Percentiles rank a stretch among this genome's conserved stretches.
Conservation (phyloP, 2,329 filamentous ascomycete species). For the Trichoderma endophyticum region DNA sequence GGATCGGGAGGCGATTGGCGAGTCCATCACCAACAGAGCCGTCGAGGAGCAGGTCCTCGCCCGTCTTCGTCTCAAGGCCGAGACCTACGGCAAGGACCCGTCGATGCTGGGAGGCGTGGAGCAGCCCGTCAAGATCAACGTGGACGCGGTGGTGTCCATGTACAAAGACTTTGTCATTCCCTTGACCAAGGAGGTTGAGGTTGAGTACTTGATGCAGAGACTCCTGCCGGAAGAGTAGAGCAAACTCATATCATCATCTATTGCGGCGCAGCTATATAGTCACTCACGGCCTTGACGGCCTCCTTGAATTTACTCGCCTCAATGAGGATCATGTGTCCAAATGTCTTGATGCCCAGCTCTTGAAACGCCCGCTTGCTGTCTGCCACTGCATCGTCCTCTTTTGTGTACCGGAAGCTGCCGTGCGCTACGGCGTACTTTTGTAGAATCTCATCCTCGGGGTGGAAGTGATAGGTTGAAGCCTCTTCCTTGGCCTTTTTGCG, state of each 20-base stretch:
- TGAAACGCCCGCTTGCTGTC: conserved; percentile 95
- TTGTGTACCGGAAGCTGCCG: conserved; percentile 74
- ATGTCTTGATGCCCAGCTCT: conserved; percentile 82
- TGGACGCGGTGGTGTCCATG: conserved; percentile 85
- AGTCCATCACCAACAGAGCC: conserved; percentile 82
- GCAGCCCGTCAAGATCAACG: conserved; percentile 77
- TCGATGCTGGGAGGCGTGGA: conserved; percentile 54
- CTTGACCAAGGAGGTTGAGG: conserved; percentile 95
- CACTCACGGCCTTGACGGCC: conserved; percentile 71
- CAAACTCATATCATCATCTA: conserved; percentile 25
- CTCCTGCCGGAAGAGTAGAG: conserved; percentile 45
- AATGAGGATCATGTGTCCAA: conserved; percentile 82
- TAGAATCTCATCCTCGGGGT: conserved; percentile 90
- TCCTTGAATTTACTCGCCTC: conserved; percentile 72
- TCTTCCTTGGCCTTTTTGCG: conserved; percentile 64
- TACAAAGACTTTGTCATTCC: conserved; percentile 94
- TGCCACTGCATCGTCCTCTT: conserved; percentile 73
- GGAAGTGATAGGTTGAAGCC: conserved; percentile 78
- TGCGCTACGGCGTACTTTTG: conserved; percentile 69
- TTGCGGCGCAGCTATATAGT: conserved; percentile 63
- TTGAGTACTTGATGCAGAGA: conserved; percentile 96
- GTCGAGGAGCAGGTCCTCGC: conserved; percentile 93
- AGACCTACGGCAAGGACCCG: conserved; percentile 91
- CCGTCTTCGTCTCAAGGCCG: conserved; percentile 79
- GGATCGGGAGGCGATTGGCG: conserved; percentile 78